Percentiles rank a stretch among this genome's conserved stretches.
phyloP scores from a whole-genome alignment of 768 basidiomycete genomes.

The Amanita thiersii region DNA sequence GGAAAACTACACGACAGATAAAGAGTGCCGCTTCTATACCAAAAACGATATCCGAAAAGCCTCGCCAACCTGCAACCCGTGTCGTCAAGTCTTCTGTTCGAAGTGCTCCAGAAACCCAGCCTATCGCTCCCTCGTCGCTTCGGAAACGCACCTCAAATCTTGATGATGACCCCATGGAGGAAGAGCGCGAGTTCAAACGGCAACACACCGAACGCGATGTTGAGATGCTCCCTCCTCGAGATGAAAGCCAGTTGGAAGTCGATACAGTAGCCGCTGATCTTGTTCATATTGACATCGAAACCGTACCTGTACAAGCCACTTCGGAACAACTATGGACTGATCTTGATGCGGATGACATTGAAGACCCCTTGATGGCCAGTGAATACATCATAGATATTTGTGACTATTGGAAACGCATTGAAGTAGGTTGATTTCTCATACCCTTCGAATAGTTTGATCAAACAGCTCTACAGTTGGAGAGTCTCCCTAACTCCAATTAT shows the following conservation, averaged over 20 bases:
- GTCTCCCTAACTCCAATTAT: slow-evolving; percentile 77
- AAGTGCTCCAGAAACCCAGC: neutral
- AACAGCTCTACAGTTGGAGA: slow-evolving; percentile 41
- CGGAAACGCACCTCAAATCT: slow-evolving; percentile 12
- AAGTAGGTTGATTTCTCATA: slow-evolving; percentile 39
- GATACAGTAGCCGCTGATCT: slow-evolving; percentile 34
- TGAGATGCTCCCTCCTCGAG: slow-evolving; percentile 14
- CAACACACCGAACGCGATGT: slow-evolving; percentile 43
- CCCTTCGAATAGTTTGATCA: slow-evolving; percentile 6
- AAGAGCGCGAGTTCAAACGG: slow-evolving; percentile 49
- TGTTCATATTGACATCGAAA: slow-evolving; percentile 15
- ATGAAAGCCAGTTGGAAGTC: slow-evolving; percentile 30
- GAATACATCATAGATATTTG: slow-evolving; percentile 89
- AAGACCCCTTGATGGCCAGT: slow-evolving; percentile 87
- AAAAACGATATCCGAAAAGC: neutral
- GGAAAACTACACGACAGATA: slow-evolving; percentile 11
- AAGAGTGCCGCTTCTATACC: too few relatives aligned
- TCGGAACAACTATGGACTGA: slow-evolving; percentile 65
- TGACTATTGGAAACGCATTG: slow-evolving; percentile 72
- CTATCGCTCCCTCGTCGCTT: slow-evolving; percentile 1
- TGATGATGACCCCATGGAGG: slow-evolving; percentile 40
- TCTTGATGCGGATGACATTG: slow-evolving; percentile 79
- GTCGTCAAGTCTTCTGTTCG: neutral
- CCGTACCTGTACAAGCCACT: slow-evolving; percentile 28
- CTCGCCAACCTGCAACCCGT: too few relatives aligned